Base-by-base conservation (phyloP, 2,329 filamentous ascomycete species). In the Dothistroma septosporum region DNA sequence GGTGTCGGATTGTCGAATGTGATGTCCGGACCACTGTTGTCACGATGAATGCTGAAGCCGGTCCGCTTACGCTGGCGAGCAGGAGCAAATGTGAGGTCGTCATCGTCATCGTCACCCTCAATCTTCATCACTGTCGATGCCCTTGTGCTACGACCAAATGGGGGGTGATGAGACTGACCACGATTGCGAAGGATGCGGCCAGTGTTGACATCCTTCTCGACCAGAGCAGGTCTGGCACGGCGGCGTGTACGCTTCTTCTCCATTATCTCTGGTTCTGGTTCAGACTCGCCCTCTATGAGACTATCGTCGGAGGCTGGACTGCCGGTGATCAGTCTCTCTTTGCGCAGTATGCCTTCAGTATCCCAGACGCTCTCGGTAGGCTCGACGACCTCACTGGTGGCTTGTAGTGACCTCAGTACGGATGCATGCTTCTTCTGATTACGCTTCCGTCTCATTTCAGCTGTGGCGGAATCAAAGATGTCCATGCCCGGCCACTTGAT, bases 351-450 rank as follows among this genome's bases (percentile, higher is more conserved):
- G 10, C 78, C 78, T 32, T 70, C 67, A 14, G 75, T 72, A 35
- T 78, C 78, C 76, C 87, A 88, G 53, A 91, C 83, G 22, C 84
- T 77, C 75, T 92, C 89, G 0, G 76, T 83, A 9, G 86, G 83
- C 59, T 84, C 82, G 35, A 91, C 84, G 2, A 81, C 79, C 64
- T 82, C 79, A 0, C 89, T 91, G 19, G 84, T 85, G 56, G 81
- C 74, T 67, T 86, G 82, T 74, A 93, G 85, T 61, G 84, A 83
- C 58, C 84, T 79, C 22, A 91, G 77, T n/a, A 91, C 86, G 0
- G 85, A 87, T n/a, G 79, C 81, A 57, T 87, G 85, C 73, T 93
- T 93, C 68, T 88, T 86, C 75, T 93, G 90, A 71, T 92, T 92
- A 55, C 90, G 82, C 76, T 85, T 90, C 50, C 87, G 83, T 68